Conservation (phyloP, 169 alveolate species). For the Eimeria acervulina region DNA sequence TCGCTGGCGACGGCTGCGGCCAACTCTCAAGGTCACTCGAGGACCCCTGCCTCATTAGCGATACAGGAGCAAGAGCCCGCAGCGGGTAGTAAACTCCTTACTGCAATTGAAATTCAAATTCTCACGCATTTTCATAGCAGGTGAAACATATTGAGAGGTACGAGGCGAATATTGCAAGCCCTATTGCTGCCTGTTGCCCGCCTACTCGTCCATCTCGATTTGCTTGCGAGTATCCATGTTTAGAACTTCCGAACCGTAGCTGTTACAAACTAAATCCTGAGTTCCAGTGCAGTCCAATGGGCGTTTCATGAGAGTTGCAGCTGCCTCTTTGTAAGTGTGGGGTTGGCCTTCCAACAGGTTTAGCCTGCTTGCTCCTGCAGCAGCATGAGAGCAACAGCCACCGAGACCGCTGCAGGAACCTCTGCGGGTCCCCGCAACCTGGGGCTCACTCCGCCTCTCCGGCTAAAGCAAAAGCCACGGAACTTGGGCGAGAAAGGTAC, state of each 20-base stretch:
- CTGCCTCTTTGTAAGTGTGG: neutral
- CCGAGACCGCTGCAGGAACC: neutral
- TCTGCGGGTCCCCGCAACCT: neutral
- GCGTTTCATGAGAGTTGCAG: neutral
- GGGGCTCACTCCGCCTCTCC: neutral
- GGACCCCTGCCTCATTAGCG: neutral
- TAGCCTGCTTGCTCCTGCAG: neutral
- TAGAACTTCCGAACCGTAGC: neutral
- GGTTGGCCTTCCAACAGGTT: neutral
- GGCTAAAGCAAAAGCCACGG: neutral
- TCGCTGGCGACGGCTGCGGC: neutral
- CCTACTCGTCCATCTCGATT: neutral
- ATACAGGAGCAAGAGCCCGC: neutral
- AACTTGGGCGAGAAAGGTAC: neutral
- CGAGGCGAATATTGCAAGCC: neutral
- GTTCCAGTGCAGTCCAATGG: neutral
- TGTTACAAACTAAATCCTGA: neutral
- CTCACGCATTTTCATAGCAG: neutral
- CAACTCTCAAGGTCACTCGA: neutral
- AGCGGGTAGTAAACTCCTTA: neutral
- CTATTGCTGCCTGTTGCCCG: neutral
- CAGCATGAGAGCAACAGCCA: constrained; percentile 7
- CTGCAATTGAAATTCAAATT: neutral
- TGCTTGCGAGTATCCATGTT: neutral
- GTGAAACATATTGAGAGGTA: neutral